A percentile compares a stretch with the other conserved stretches of the same genome.
Conservation (phyloP, 2,329 filamentous ascomycete species). For the Emergomyces pasteurianus region DNA sequence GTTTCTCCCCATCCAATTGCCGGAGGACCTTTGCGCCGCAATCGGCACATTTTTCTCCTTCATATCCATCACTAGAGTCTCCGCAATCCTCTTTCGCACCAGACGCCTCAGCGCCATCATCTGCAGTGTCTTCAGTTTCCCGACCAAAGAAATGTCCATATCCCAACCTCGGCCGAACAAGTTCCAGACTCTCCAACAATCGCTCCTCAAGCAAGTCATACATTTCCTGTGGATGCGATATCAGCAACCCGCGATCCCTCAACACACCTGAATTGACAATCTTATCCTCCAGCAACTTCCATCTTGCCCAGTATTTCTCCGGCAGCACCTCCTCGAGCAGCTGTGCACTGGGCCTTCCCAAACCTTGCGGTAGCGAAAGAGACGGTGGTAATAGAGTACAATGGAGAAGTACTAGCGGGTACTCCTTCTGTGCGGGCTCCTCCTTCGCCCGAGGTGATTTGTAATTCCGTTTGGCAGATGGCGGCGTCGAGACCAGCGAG, state of each 20-base stretch:
- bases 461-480: slow-evolving; percentile 22
- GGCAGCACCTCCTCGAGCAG: slow-evolving; percentile 41
- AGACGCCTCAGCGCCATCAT: slow-evolving; percentile 24
- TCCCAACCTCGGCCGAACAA: slow-evolving; percentile 43
- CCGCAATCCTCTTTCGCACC: slow-evolving; percentile 20
- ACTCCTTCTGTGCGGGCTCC: slow-evolving; percentile 26
- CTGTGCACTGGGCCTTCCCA: slow-evolving; percentile 25
- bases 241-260: slow-evolving; percentile 46
- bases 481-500: slow-evolving; percentile 22
- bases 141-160: slow-evolving; percentile 45
- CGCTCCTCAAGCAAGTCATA: slow-evolving; percentile 53
- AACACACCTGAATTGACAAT: slow-evolving; percentile 40
- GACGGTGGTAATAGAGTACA: slow-evolving; percentile 46
- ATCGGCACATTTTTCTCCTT: slow-evolving; percentile 37
- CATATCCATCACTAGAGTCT: slow-evolving; percentile 20
- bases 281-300: slow-evolving; percentile 44
- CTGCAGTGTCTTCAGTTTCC: slow-evolving; percentile 18
- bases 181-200: slow-evolving; percentile 47
- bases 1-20: slow-evolving; percentile 33
- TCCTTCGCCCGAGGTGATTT: slow-evolving; percentile 3
- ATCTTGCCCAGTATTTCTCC: slow-evolving; percentile 32
- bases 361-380: slow-evolving; percentile 31
- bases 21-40: slow-evolving; percentile 38
- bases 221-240: slow-evolving; percentile 51
- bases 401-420: slow-evolving; percentile 49